Base-by-base conservation (phyloP, 805 yeast species). In the Ogataea trehalophila region DNA sequence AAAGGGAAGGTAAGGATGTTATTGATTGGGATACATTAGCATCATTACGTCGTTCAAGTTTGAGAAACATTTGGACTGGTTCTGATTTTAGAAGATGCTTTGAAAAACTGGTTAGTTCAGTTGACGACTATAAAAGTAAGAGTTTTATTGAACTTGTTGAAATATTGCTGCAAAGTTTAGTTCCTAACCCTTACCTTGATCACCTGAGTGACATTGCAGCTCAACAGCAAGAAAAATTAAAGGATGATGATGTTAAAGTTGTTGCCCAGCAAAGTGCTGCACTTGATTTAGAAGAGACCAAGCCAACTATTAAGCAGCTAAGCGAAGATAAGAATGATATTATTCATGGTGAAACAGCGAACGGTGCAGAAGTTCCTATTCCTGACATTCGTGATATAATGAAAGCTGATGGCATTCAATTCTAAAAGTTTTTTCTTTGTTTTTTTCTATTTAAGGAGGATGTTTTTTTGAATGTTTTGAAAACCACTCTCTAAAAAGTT, bases 61-160 rank as follows among this genome's bases (percentile, higher is more conserved):
- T 76, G 17, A 71, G 70, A 40, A 54, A 59, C 16, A 57, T 58
- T 17, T 84, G 88, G 87, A 69, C 74, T 2, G 82, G 83, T 1
- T 58, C 73, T 1, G 94, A 87, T 63, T 73, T 85, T 51, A 73
- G 74, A 50, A 70, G 74, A 15, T 81, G 81, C 39, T 85, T 80
- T 58, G 87, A 81, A 47, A 76, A 75, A 50, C 72, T 84, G 78
- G 75, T 77, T 55, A 55, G 73, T 7, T 67, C 74, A 5, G 66
- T 82, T 13, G 72, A 78, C 45, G 84, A 79, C 46, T 65, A 62
- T 55, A 72, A 71, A 48, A 68, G 68, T 44, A 74, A 72, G 51
- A 53, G 66, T 1, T 63, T 67, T 45, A 50, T 57, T 14, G 70
- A 69, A 39, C 41, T 66, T 39, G 61, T 69, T 42, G 62, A 58